Conservation (phyloP, 192 early-diverging fungal species). For the Paraglomus brasilianum region DNA sequence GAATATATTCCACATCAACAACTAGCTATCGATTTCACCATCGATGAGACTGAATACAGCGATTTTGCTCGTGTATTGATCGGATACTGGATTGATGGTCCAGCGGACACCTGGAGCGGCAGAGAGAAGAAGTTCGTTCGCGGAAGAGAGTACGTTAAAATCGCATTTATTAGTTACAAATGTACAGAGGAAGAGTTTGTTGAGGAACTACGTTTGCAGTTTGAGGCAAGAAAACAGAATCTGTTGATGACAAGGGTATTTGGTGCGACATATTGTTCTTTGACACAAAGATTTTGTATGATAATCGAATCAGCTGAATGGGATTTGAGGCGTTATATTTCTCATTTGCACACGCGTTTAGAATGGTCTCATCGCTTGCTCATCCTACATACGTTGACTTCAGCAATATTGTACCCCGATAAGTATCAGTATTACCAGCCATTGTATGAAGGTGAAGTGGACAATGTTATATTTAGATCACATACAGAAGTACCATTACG, state of each 20-base stretch:
- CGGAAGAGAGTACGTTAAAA: conserved; percentile 4
- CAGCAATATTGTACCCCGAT: background rate
- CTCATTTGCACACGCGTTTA: conserved; percentile 19
- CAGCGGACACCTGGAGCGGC: conserved; percentile 7
- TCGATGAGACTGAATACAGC: conserved; percentile 1
- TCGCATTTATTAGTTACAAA: conserved; percentile 11
- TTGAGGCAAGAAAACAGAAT: conserved; percentile 2
- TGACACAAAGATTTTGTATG: conserved; percentile 23
- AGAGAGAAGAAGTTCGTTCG: conserved; percentile 8
- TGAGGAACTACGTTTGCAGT: conserved; percentile 16
- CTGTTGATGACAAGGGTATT: conserved; percentile 24
- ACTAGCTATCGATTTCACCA: conserved; percentile 4
- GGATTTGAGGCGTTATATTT: conserved; percentile 29
- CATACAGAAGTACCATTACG: conserved; percentile 23
- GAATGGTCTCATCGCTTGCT: conserved; percentile 10
- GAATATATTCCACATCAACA: conserved; percentile 10
- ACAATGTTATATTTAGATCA: conserved; percentile 16
- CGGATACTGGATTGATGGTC: conserved; percentile 21
- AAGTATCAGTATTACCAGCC: background rate
- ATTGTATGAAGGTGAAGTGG: background rate
- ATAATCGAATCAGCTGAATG: conserved; percentile 24
- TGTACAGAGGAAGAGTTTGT: background rate
- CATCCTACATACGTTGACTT: conserved; percentile 21
- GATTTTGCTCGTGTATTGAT: conserved; percentile 11
- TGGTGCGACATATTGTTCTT: conserved; percentile 10